Percentiles rank a stretch among this genome's conserved stretches.
Conservation (phyloP, 2,329 filamentous ascomycete genomes). For the Penicillium sp. region DNA sequence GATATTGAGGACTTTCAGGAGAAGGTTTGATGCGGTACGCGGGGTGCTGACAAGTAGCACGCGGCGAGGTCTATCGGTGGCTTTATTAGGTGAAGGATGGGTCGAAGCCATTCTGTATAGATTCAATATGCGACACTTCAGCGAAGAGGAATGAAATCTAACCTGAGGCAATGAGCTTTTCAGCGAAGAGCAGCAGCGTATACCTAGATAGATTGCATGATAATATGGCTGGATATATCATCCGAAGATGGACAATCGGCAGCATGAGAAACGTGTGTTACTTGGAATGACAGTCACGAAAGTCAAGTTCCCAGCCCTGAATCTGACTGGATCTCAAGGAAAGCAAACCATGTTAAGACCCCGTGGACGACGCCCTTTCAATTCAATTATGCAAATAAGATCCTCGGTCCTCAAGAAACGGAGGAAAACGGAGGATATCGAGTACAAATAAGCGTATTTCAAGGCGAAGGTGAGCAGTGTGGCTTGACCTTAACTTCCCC, state of each 20-base stretch:
- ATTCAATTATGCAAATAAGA: background rate
- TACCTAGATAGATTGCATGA: background rate
- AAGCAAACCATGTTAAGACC: background rate
- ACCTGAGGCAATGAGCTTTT: background rate
- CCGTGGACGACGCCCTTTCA: background rate
- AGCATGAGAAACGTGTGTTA: background rate
- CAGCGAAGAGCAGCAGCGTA: background rate
- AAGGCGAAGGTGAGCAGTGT: no score
- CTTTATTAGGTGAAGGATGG: background rate
- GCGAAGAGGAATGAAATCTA: no score
- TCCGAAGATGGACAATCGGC: background rate
- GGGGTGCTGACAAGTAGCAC: slow-evolving; percentile 16
- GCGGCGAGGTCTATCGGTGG: background rate
- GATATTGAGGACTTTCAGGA: slow-evolving; percentile 19
- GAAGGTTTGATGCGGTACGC: slow-evolving; percentile 22
- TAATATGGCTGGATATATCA: background rate
- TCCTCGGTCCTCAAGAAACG: background rate
- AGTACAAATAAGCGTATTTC: no score
- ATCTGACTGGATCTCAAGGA: background rate
- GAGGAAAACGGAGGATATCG: background rate
- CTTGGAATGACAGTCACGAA: background rate
- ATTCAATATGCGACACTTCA: background rate
- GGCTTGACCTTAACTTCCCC: no score
- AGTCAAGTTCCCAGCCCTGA: background rate
- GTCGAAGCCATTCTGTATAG: background rate